A percentile compares a stretch with the other conserved stretches of the same genome.
Conservation (phyloP, 192 early-diverging fungal genomes). For the Backusella luteola region DNA sequence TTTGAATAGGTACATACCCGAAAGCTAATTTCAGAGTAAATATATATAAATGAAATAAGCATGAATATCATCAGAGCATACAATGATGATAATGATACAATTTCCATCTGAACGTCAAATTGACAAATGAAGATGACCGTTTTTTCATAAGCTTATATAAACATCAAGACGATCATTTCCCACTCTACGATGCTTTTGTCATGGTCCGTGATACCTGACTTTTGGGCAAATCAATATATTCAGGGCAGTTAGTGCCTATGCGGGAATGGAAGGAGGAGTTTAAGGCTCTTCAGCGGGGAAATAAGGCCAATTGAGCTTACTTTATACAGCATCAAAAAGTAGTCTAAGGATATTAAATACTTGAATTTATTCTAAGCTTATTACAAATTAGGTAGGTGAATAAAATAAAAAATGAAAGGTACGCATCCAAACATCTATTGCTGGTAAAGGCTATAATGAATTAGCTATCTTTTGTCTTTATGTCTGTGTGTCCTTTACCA, state of each 20-base stretch:
- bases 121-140: too few relatives aligned
- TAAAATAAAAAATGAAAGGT: not conserved
- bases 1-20: too few relatives aligned
- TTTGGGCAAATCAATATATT: not conserved
- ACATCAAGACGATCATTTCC: not conserved
- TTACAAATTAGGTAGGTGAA: not conserved
- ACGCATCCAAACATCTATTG: slow-evolving; percentile 8
- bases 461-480: slow-evolving; percentile 5
- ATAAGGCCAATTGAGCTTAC: not conserved
- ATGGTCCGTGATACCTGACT: not conserved
- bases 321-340: not conserved
- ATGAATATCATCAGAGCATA: too few relatives aligned
- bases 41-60: too few relatives aligned
- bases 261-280: not conserved
- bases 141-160: too few relatives aligned
- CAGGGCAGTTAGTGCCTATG: too few relatives aligned
- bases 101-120: too few relatives aligned
- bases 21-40: too few relatives aligned
- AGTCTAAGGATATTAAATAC: not conserved
- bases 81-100: too few relatives aligned
- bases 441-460: not conserved
- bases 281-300: not conserved
- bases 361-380: not conserved
- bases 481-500: not conserved
- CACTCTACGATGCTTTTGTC: not conserved